Evolutionary conservation across 1,284 basidiomycete species (phyloP), one percentile per base, ranked within the genome.

Genomic region (Malassezia brasiliensis): DNA sequence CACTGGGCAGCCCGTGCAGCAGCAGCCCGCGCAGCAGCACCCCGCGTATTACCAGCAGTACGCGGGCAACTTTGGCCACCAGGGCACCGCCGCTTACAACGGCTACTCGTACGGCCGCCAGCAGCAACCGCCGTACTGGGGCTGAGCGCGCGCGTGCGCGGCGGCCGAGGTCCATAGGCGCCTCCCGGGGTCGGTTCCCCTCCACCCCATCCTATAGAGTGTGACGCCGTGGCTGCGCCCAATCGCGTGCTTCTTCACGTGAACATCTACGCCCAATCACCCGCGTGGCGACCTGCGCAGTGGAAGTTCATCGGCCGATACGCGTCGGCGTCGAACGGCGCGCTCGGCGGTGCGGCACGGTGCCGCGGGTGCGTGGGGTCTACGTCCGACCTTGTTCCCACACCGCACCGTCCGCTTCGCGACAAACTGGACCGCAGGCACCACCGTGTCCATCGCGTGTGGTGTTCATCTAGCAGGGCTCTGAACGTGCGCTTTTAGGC

Each of bases 21-120:
- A 63, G 51, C 60, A 59, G 52, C 46, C 39, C 17, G 61, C 63
- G 41, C 67, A 67, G 55, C 69, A 68, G 36, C 68, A 69, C 55
- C 68, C 67, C 38, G 62, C 68, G 52, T 67, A 72, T 59, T 67
- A 71, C 58, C 66, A 67, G 52, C 66, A 72, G 57, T 67, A 71
- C 60, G 67, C 68, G 59, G 59, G 59, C 34, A 65, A 62, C 39
- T 70, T 70, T 55, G 65, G 60, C 30, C 67, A 68, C 56, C 67
- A 68, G 58, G 65, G 61, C 46, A 66, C 49, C 50, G 60, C 38
- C 59, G 50, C 56, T 37, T 71, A 71, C 59, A 64, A 59, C 49
- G 64, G 61, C 55, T 68, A 68, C 50, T 60, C 63, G 32, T 72
- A 72, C 54, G 65, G 60, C 36, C 66, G 65, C 48, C 66, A 60